Evolutionary conservation across 129 eudicot species (phyloP), one percentile per base, ranked within the genome.

Genomic region (Flaveria sonorensis): DNA sequence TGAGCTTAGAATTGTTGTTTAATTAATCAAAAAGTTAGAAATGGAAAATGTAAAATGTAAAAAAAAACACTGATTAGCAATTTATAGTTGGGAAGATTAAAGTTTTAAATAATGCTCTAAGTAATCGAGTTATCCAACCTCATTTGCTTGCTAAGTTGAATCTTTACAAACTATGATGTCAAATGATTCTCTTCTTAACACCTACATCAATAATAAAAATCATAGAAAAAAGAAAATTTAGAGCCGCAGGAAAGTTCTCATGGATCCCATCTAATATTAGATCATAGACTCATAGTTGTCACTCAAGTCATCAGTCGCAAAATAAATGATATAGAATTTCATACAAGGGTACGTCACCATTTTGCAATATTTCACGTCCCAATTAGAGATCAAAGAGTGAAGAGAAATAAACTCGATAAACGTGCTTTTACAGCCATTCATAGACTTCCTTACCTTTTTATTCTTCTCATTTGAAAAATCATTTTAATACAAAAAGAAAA

Each of bases 261-360:
- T 94, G 92, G 62, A 94, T 85, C 70, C 99, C 97, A 68, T 94
- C 96, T 19, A 84, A 60, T 50, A 91, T 82, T 80, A 91, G 83
- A 81, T 94, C 99, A 80, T 24, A 24, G 26, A 24, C 26, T 24
- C 26, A 24, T 91, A 91, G 80, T 86, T 96, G 19, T 96, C 97
- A 47, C 99, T 94, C 89, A 75, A 71, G 73, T 70, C 71, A 68
- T 43, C 10, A 70, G 77, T 68, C 70, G 69, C 61, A 71, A 73
- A 53, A 57, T n/a, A 77, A 40, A 76, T 26, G 77, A 72, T 23
- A 53, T n/a, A 26, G 21, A 28, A 75, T 20, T 82, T 57, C 39
- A 53, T 45, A 63, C 43, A 51, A 69, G 51, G 15, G 50, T n/a
- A 76, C 51, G 1, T 47, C 10, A 52, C 48, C 13, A 4, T 43